Percentiles rank a stretch among this genome's conserved stretches.
These are phyloP conservation scores for Monosporascus sp. DNA, from an alignment of 2,329 filamentous ascomycete genomes.

Conservation along the genomic window DNA sequence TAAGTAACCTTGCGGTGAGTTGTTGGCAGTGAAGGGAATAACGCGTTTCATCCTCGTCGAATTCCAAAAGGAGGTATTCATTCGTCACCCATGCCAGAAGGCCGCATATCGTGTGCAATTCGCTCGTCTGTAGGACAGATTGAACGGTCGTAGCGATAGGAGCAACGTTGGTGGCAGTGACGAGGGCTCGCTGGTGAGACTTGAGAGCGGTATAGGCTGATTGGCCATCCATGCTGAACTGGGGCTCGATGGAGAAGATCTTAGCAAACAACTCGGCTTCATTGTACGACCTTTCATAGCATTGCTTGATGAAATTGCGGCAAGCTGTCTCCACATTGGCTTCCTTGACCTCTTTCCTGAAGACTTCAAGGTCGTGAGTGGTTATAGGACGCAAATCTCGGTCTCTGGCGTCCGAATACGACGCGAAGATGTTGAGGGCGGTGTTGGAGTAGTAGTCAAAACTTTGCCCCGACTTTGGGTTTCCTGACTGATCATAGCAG, in stretches of 20 bases:
- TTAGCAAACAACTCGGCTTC: conserved; percentile 49
- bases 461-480: conserved; percentile 37
- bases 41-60: conserved; percentile 50
- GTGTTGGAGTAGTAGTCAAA: conserved; percentile 50
- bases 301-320: conserved; percentile 55
- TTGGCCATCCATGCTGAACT: conserved; percentile 43
- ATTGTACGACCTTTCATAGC: conserved; percentile 52
- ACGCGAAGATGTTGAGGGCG: conserved; percentile 48
- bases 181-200: conserved; percentile 42
- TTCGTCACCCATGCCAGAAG: conserved; percentile 53
- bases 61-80: conserved; percentile 51
- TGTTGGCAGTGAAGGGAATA: conserved; percentile 50
- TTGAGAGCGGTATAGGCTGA: conserved; percentile 49
- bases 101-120: conserved; percentile 47
- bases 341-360: conserved; percentile 46
- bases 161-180: conserved; percentile 49
- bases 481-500: conserved; percentile 48
- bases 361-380: conserved; percentile 50
- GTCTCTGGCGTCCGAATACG: conserved; percentile 49
- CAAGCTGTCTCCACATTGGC: conserved; percentile 48
- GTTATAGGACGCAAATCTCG: conserved; percentile 47
- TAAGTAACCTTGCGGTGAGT: conserved; percentile 49
- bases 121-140: conserved; percentile 39
- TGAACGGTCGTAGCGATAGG: conserved; percentile 48
- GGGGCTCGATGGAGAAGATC: conserved; percentile 51